Evolutionary conservation across 2,329 filamentous ascomycete species (phyloP).

Genomic region (Colletotrichum neosansevieriae): DNA sequence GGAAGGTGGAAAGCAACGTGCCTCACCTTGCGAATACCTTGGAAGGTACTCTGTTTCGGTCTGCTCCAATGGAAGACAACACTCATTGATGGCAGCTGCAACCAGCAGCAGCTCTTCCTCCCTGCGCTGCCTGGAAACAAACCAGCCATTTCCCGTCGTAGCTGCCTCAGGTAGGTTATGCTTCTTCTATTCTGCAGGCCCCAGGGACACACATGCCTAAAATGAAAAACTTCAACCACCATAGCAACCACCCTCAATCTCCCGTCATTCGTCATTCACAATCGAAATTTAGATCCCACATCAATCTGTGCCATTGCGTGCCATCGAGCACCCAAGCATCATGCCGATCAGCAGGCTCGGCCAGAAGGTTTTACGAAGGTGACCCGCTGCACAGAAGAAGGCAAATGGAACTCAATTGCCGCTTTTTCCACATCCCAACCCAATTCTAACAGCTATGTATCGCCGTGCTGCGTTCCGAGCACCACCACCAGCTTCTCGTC

Average conservation of each 20-base stretch:
- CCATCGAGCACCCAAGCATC: not conserved
- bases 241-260: not conserved
- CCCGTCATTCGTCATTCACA: not conserved
- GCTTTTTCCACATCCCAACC: conserved; percentile 4
- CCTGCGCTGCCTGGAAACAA: too few species aligned
- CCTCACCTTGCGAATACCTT: too few species aligned
- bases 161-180: too few species aligned
- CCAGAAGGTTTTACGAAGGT: conserved; percentile 17
- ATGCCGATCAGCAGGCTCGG: conserved; percentile 10
- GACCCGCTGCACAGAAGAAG: conserved; percentile 21
- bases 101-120: too few species aligned
- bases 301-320: not conserved
- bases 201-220: not conserved
- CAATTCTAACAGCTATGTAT: not conserved
- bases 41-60: not conserved
- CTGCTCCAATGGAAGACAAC: too few species aligned
- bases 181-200: not conserved
- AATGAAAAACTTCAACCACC: not conserved
- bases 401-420: conserved; percentile 22
- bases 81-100: too few species aligned
- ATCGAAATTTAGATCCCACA: conserved; percentile 11
- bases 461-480: not conserved
- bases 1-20: too few species aligned
- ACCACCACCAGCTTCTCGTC: not conserved
- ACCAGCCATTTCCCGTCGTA: too few species aligned